Evolutionary conservation across 345 rosid species (phyloP).

Genomic region (Streptanthus diversifolius): DNA sequence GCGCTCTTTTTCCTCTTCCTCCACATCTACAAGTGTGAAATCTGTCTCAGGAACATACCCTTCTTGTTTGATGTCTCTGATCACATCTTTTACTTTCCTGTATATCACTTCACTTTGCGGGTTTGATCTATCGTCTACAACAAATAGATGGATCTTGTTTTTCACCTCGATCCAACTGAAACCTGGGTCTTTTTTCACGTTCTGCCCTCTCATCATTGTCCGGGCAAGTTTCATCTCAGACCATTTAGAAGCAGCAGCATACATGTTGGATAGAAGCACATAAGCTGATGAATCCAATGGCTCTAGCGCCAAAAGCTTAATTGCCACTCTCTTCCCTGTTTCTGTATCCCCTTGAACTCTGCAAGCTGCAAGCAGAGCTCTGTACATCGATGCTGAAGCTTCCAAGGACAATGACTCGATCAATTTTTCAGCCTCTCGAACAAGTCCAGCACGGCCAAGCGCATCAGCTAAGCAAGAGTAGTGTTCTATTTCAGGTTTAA

Average conservation of each 20-base stretch:
- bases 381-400: slow-evolving; percentile 56
- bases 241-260: slow-evolving; percentile 53
- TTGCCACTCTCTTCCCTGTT: slow-evolving; percentile 49
- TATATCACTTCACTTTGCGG: slow-evolving; percentile 39
- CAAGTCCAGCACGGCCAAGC: slow-evolving; percentile 54
- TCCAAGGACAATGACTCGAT: slow-evolving; percentile 50
- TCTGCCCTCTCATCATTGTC: slow-evolving; percentile 42
- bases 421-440: slow-evolving; percentile 49
- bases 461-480: slow-evolving; percentile 61
- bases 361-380: slow-evolving; percentile 59
- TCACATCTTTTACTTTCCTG: slow-evolving; percentile 39
- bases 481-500: slow-evolving; percentile 57
- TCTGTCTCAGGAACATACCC: slow-evolving; percentile 53
- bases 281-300: slow-evolving; percentile 52
- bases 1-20: slow-evolving; percentile 53
- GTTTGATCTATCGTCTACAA: slow-evolving; percentile 49
- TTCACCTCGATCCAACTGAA: slow-evolving; percentile 61
- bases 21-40: slow-evolving; percentile 47
- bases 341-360: slow-evolving; percentile 46
- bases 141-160: slow-evolving; percentile 49
- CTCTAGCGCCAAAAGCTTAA: slow-evolving; percentile 46
- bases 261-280: slow-evolving; percentile 55
- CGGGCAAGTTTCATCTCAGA: slow-evolving; percentile 42
- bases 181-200: slow-evolving; percentile 58
- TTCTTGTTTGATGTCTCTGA: slow-evolving; percentile 45